Conservation (phyloP, 192 early-diverging fungal genomes). For the Radiomyces spectabilis region DNA sequence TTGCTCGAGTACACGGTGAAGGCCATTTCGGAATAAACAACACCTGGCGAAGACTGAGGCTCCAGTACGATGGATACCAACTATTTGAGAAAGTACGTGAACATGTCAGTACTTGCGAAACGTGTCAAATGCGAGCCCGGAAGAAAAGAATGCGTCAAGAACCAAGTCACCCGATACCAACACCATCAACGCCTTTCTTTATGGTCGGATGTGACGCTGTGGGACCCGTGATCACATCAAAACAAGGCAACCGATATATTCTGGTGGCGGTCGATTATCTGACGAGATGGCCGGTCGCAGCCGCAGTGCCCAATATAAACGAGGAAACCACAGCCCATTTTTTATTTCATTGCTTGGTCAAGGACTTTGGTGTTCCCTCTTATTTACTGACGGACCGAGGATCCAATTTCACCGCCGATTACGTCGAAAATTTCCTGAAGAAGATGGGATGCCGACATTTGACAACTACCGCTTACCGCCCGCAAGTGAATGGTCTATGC, state of each 20-base stretch:
- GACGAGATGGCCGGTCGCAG: conserved; percentile 15
- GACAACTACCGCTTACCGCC: conserved; percentile 9
- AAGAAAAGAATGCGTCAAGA: not conserved
- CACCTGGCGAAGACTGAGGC: not conserved
- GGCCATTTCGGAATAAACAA: conserved; percentile 4
- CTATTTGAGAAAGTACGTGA: not conserved
- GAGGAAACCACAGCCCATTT: not conserved
- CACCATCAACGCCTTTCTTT: not conserved
- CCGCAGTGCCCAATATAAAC: not conserved
- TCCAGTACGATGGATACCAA: not conserved
- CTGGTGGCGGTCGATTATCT: conserved; percentile 16
- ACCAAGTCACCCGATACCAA: not conserved
- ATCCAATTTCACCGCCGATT: not conserved
- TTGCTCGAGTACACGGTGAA: conserved; percentile 5
- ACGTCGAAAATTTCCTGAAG: not conserved
- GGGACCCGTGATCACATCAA: not conserved
- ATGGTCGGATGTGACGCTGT: conserved; percentile 8
- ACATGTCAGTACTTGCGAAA: not conserved
- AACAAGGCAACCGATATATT: conserved; percentile 9
- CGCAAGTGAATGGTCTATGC: conserved; percentile 9
- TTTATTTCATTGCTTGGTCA: not conserved
- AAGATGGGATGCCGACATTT: not conserved
- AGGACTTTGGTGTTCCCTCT: conserved; percentile 5
- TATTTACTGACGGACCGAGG: conserved; percentile 13
- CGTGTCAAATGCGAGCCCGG: conserved; percentile 3